These are phyloP conservation scores for Debaryomyces tyrocola DNA, from an alignment of 805 yeast genomes.

Conservation along the genomic window DNA sequence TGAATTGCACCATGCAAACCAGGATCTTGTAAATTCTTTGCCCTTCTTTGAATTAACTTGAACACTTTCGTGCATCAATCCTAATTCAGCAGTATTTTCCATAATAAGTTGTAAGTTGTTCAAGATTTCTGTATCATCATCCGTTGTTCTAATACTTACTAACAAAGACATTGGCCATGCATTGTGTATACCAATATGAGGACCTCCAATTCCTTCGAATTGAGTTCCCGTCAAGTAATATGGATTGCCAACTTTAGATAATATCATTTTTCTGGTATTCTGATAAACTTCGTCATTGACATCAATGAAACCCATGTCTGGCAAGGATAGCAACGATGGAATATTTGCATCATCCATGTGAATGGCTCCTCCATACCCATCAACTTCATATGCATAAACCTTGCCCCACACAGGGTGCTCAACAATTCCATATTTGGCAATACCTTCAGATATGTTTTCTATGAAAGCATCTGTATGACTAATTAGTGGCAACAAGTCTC, in stretches of 20 bases:
- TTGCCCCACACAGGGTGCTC: conserved; percentile 68
- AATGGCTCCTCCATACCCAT: conserved; percentile 73
- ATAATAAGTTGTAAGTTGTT: conserved; percentile 50
- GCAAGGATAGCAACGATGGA: conserved; percentile 78
- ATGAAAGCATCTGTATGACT: conserved; percentile 37
- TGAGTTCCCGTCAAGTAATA: conserved; percentile 62
- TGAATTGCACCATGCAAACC: conserved; percentile 95
- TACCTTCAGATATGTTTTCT: conserved; percentile 49
- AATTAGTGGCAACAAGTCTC: conserved; percentile 9
- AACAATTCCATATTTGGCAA: conserved; percentile 63
- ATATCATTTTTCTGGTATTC: conserved; percentile 76
- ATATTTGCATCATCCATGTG: conserved; percentile 91
- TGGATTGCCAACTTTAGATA: conserved; percentile 72
- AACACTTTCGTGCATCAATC: conserved; percentile 82
- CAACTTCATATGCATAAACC: conserved; percentile 87
- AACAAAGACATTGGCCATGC: conserved; percentile 94
- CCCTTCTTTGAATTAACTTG: conserved; percentile 56
- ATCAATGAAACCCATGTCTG: conserved; percentile 68
- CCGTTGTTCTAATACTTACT: conserved; percentile 70
- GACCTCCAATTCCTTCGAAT: conserved; percentile 86
- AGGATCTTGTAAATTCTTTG: conserved; percentile 65
- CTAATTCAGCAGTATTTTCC: conserved; percentile 68
- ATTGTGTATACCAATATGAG: conserved; percentile 75
- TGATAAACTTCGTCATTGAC: conserved; percentile 60
- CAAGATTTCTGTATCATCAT: conserved; percentile 67